Evolutionary conservation across 2,329 filamentous ascomycete genomes (phyloP).

Genomic region (Thelonectria olida): DNA sequence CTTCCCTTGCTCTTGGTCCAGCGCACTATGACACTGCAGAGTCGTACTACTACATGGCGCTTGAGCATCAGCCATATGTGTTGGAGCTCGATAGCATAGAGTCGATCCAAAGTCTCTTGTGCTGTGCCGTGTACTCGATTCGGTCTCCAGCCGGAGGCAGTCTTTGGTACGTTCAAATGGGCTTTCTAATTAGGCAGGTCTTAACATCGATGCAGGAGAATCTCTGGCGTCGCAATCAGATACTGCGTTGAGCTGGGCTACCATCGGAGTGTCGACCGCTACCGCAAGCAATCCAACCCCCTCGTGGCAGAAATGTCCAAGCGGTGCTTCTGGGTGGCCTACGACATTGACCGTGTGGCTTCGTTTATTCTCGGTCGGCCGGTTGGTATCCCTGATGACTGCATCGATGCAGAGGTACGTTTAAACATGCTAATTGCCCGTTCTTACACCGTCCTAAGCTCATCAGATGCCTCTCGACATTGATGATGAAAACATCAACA

Average conservation of each 20-base stretch:
- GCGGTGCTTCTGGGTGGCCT: slow-evolving; percentile 30
- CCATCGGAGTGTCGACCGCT: slow-evolving; percentile 25
- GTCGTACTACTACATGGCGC: slow-evolving; percentile 30
- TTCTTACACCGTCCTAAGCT: too few relatives aligned
- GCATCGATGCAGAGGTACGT: slow-evolving; percentile 27
- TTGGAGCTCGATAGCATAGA: too few relatives aligned
- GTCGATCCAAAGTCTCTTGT: too few relatives aligned
- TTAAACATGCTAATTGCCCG: too few relatives aligned
- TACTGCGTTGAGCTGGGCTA: slow-evolving; percentile 28
- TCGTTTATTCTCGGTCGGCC: slow-evolving; percentile 27
- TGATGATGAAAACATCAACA: slow-evolving; percentile 28
- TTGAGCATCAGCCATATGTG: too few relatives aligned
- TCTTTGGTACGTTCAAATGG: too few relatives aligned
- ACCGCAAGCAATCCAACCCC: slow-evolving; percentile 28
- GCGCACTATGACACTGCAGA: slow-evolving; percentile 28
- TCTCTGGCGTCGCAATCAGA: slow-evolving; percentile 26
- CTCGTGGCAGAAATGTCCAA: slow-evolving; percentile 29
- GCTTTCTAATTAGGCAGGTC: too few relatives aligned
- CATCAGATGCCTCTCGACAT: slow-evolving; percentile 29
- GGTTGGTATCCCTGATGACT: slow-evolving; percentile 27
- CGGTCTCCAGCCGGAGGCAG: too few relatives aligned
- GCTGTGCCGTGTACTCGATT: too few relatives aligned
- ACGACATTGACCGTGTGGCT: slow-evolving; percentile 28
- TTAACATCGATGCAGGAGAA: slow-evolving; percentile 5
- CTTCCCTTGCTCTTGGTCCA: slow-evolving; percentile 26